Evolutionary conservation across 768 basidiomycete species (phyloP).

Genomic region (Hemileccinum impolitum): DNA sequence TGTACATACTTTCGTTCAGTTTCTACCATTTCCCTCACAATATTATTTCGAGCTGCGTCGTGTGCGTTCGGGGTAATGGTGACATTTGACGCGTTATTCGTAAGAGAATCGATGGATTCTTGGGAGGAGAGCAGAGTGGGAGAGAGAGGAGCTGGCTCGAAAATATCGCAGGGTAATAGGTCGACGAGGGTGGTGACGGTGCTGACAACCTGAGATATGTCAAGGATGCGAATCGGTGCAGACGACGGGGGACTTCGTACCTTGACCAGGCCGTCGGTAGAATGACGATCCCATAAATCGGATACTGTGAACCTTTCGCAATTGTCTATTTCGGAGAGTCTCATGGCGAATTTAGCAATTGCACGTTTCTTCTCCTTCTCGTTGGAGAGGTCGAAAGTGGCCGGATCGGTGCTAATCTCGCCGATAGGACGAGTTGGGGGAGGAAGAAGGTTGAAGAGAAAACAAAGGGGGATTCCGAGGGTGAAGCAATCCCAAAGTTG

Average conservation of each 20-base stretch:
- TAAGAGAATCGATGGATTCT: constrained; percentile 58
- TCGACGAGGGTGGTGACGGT: constrained; percentile 85
- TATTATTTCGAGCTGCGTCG: constrained; percentile 69
- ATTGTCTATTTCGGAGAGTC: constrained; percentile 65
- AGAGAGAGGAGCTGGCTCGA: constrained; percentile 60
- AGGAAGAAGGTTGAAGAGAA: constrained; percentile 91
- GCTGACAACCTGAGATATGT: constrained; percentile 66
- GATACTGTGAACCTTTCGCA: constrained; percentile 87
- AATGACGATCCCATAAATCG: constrained; percentile 86
- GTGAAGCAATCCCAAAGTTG: constrained; percentile 95
- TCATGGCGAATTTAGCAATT: constrained; percentile 89
- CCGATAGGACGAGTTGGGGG: constrained; percentile 40
- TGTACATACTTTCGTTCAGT: constrained; percentile 96
- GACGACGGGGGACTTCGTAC: constrained; percentile 40
- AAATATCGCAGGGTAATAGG: constrained; percentile 64
- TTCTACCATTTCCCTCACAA: constrained; percentile 85
- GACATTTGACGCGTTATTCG: constrained; percentile 39
- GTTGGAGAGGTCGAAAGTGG: constrained; percentile 61
- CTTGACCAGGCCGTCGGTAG: constrained; percentile 94
- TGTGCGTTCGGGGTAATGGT: constrained; percentile 51
- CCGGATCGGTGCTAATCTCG: constrained; percentile 60
- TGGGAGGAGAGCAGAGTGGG: constrained; percentile 53
- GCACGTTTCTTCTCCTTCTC: constrained; percentile 88
- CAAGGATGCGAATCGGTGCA: neutral
- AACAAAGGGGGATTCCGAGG: constrained; percentile 90